Evolutionary conservation across 2,329 filamentous ascomycete species (phyloP), one percentile per base, ranked within the genome.

Genomic region (Sporothrix schenckii): DNA sequence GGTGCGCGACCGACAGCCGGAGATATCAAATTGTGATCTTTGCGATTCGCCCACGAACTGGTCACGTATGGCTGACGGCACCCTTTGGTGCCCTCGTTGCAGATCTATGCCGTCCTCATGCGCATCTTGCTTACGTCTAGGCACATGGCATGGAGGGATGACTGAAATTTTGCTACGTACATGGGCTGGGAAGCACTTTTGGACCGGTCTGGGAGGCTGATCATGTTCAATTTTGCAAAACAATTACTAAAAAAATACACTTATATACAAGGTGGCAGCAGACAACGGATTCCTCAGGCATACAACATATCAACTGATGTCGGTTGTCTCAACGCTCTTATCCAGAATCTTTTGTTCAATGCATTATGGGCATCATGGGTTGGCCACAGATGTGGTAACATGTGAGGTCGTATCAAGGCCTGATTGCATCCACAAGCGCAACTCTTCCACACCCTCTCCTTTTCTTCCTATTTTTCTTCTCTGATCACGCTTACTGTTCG

Each of bases 401-500:
- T 49, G 44, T 49, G 44, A 49, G 44, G 44, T 14, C 19, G 44
- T 14, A 49, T 49, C 14, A 14, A 16, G 14, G 5, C 14, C 9
- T 34, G 34, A 34, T 34, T 6, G 34, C 30, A 27, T 16, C 27
- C 53, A 56, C 56, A 24, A 44, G 39, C 34, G 30, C 56, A 44
- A 24, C n/a, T 4, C 19, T 1, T 44, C 21, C 34, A 21, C 56
- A 30, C 21, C 24, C 14, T 24, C 6, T 34, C 34, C 6, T 52
- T 52, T 6, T 52, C 19, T 13, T 3, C 30, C 34, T n/a, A 21
- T 14, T 61, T 44, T 4, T 47, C 21, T 21, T 9, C 11, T 21
- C 39, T 3, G 11, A 14, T 16, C 39, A 10, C 11, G 1, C 54
- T 39, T 72, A 73, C 56, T 73, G 73, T 70, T 75, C 74, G 30